phyloP scores from a whole-genome alignment of 495 filamentous ascomycete genomes.

The Talaromyces thailandensis region DNA sequence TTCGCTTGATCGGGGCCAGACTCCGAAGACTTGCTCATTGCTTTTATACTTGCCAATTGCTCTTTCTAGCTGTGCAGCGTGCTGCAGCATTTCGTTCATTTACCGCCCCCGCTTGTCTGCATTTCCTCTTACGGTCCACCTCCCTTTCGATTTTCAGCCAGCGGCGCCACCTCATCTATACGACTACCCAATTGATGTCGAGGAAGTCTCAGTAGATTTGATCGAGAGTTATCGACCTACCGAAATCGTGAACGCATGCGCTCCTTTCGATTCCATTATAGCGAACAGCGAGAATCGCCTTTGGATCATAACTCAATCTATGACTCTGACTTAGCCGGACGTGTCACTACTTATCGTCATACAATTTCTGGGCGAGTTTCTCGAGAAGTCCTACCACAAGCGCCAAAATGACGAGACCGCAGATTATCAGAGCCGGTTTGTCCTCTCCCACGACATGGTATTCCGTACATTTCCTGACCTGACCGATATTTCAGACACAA shows the following conservation, averaged over 20 bases:
- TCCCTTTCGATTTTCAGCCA: background rate
- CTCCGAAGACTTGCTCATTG: background rate
- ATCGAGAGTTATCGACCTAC: background rate
- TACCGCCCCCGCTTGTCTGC: background rate
- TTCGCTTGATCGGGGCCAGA: background rate
- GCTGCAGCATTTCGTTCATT: constrained; percentile 3
- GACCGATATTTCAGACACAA: constrained; percentile 56
- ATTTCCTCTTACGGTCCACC: background rate
- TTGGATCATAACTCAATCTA: background rate
- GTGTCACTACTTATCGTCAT: background rate
- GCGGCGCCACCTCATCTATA: background rate
- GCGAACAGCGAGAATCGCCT: background rate
- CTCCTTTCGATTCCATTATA: background rate
- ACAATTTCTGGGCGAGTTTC: background rate
- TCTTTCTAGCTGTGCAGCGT: background rate
- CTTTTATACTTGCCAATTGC: background rate
- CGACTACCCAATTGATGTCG: background rate
- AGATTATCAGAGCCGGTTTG: constrained; percentile 73
- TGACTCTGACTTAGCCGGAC: background rate
- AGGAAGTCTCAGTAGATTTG: background rate
- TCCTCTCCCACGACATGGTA: background rate
- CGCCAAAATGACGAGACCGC: constrained; percentile 58
- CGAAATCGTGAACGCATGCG: background rate
- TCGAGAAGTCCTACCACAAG: background rate
- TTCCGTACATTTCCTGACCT: constrained; percentile 6